These are phyloP conservation scores for Penicillium sp. DNA, from an alignment of 2,329 filamentous ascomycete species.

Conservation along the genomic window DNA sequence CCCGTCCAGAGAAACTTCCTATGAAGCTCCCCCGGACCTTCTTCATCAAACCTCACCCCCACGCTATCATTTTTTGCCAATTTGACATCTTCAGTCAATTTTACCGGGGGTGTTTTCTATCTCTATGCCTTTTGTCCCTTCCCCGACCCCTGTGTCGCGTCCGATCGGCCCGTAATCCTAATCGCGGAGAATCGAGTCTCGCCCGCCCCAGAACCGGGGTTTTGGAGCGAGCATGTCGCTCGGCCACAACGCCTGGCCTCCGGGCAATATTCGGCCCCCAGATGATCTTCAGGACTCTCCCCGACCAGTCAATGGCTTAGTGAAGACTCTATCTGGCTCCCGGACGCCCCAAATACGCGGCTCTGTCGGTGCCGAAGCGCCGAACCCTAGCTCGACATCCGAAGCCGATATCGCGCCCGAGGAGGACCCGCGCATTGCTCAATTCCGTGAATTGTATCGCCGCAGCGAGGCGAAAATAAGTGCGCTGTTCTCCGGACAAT, in stretches of 20 bases:
- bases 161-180: constrained; percentile 35
- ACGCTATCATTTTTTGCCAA: constrained; percentile 34
- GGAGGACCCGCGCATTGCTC: constrained; percentile 65
- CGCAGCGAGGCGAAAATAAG: constrained; percentile 74
- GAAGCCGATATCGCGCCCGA: constrained; percentile 61
- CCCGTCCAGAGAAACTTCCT: constrained; percentile 41
- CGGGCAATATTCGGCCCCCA: constrained; percentile 57
- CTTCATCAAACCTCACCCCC: constrained; percentile 38
- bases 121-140: constrained; percentile 36
- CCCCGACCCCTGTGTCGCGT: constrained; percentile 25
- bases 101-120: constrained; percentile 19
- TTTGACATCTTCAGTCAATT: constrained; percentile 30
- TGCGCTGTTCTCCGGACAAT: constrained; percentile 63
- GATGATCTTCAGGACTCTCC: constrained; percentile 55
- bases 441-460: constrained; percentile 75
- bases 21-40: constrained; percentile 33
- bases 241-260: constrained; percentile 67
- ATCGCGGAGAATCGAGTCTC: constrained; percentile 47
- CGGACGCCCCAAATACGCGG: constrained; percentile 46
- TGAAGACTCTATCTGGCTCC: constrained; percentile 44
- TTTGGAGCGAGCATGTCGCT: constrained; percentile 60
- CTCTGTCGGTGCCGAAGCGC: constrained; percentile 46
- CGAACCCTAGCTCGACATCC: constrained; percentile 48
- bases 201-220: constrained; percentile 47
- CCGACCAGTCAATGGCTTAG: constrained; percentile 44